Percentiles rank a stretch among this genome's conserved stretches.
Conservation (phyloP, 1,284 basidiomycete species). For the Hymenochaete sp. region DNA sequence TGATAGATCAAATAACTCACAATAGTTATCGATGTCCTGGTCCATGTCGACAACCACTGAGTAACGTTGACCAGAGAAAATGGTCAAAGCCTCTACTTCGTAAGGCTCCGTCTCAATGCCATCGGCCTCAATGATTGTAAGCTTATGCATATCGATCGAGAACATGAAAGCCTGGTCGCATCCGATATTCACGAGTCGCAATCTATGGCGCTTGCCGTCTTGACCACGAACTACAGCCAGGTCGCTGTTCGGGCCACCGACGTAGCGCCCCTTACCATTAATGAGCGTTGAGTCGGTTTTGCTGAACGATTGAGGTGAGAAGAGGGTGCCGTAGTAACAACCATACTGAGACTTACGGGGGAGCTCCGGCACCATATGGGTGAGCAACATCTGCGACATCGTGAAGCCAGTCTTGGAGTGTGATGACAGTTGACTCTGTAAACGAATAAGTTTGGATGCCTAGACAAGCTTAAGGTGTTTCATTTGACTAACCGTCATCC, state of each 20-base stretch:
- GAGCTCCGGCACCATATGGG: not conserved
- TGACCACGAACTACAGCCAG: slow-evolving; percentile 30
- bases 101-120: slow-evolving; percentile 28
- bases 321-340: slow-evolving; percentile 9
- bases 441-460: not conserved
- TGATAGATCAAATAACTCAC: slow-evolving; percentile 20
- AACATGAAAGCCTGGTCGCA: slow-evolving; percentile 27
- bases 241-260: slow-evolving; percentile 13
- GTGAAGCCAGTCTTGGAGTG: slow-evolving; percentile 18
- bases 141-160: slow-evolving; percentile 19
- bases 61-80: slow-evolving; percentile 31
- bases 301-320: not conserved
- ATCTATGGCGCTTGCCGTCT: slow-evolving; percentile 27
- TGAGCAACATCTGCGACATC: not conserved
- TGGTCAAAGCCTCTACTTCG: slow-evolving; percentile 25
- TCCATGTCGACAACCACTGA: slow-evolving; percentile 32
- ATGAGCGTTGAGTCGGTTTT: slow-evolving; percentile 24
- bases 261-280: slow-evolving; percentile 26
- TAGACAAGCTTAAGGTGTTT: not conserved
- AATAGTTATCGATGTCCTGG: slow-evolving; percentile 27
- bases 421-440: slow-evolving; percentile 12
- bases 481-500: slow-evolving; percentile 28
- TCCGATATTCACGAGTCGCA: slow-evolving; percentile 34
- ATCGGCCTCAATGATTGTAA: slow-evolving; percentile 34
- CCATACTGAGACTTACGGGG: slow-evolving; percentile 2